Evolutionary conservation across 1,284 basidiomycete species (phyloP).

Genomic region (Marasmius sp.): DNA sequence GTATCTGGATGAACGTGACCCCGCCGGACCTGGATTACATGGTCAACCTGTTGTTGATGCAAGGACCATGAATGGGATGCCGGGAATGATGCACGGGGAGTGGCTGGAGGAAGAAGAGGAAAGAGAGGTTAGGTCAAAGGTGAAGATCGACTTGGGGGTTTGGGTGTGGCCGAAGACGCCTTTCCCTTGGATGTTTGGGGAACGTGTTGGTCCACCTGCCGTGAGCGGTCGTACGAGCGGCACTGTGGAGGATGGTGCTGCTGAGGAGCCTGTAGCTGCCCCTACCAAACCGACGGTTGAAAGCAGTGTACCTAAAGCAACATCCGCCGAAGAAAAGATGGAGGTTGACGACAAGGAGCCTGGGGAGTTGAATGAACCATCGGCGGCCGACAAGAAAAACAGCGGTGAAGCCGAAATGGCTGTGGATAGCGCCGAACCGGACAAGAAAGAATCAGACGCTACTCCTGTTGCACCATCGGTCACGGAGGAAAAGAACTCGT

Average conservation of each 20-base stretch:
- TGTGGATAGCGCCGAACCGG: conserved; percentile 8
- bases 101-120: background rate
- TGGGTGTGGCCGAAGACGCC: conserved; percentile 56
- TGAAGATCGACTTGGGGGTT: conserved; percentile 58
- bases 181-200: conserved; percentile 50
- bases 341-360: conserved; percentile 10
- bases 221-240: conserved; percentile 20
- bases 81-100: background rate
- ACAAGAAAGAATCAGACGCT: conserved; percentile 8
- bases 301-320: background rate
- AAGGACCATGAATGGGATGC: background rate
- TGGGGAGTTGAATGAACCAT: conserved; percentile 8
- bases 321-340: conserved; percentile 9
- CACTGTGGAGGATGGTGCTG: background rate
- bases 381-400: background rate
- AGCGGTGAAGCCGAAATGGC: background rate
- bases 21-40: background rate
- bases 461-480: conserved; percentile 11
- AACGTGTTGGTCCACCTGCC: background rate
- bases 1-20: background rate
- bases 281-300: conserved; percentile 2
- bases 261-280: background rate
- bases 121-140: conserved; percentile 32
- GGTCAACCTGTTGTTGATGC: background rate
- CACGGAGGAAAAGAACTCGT: conserved; percentile 13